phyloP scores from a whole-genome alignment of 2,329 filamentous ascomycete species.

The Plenodomus lindquistii region DNA sequence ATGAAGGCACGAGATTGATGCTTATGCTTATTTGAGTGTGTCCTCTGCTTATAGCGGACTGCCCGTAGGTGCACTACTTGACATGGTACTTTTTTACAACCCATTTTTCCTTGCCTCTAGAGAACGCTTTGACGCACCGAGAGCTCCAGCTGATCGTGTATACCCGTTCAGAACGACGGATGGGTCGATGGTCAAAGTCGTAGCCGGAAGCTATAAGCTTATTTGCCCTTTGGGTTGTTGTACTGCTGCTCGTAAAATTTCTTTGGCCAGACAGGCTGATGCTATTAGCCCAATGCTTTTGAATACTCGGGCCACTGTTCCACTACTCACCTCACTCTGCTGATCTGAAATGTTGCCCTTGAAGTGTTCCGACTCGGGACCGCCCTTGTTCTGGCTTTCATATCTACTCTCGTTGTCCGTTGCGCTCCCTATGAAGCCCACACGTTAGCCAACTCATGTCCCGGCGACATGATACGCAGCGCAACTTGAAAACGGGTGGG shows the following conservation, averaged over 20 bases:
- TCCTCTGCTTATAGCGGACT: too few species aligned
- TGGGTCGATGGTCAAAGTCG: background rate
- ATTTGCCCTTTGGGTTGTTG: slow-evolving; percentile 43
- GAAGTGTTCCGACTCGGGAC: slow-evolving; percentile 29
- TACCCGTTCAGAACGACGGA: background rate
- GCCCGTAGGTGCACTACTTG: too few species aligned
- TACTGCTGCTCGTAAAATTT: slow-evolving; percentile 41
- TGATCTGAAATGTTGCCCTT: slow-evolving; percentile 31
- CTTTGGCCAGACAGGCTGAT: slow-evolving; percentile 28
- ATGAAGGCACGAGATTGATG: too few species aligned
- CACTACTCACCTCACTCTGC: slow-evolving; percentile 27
- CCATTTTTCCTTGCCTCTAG: too few species aligned
- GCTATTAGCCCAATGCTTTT: too few species aligned
- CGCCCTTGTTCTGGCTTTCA: slow-evolving; percentile 27
- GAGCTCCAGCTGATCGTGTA: background rate
- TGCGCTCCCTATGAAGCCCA: slow-evolving; percentile 19
- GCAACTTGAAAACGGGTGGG: too few species aligned
- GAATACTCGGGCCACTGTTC: too few species aligned
- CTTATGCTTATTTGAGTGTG: too few species aligned
- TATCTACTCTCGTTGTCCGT: slow-evolving; percentile 28
- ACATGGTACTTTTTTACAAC: too few species aligned
- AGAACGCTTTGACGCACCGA: too few species aligned
- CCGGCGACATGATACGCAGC: slow-evolving; percentile 2
- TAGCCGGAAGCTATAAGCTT: background rate
- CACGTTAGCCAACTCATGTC: background rate